A percentile compares a stretch with the other conserved stretches of the same genome.
Conservation (phyloP, 805 yeast species). For the Diddensiella transvaalensis region DNA sequence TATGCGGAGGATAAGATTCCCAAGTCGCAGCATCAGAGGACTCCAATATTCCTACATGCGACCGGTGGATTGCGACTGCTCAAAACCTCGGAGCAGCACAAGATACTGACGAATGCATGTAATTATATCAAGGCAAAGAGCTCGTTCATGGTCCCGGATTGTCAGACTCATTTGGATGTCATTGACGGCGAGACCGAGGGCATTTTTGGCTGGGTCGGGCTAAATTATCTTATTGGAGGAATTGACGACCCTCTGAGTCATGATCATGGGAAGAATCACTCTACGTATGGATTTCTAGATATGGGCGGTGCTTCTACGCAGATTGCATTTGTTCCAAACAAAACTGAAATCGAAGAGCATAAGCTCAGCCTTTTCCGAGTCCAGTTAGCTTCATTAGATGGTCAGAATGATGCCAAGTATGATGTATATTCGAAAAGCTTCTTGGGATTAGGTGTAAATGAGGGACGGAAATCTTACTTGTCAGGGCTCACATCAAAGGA, state of each 20-base stretch:
- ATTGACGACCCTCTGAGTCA: constrained; percentile 38
- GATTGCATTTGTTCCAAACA: constrained; percentile 81
- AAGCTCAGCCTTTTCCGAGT: constrained; percentile 68
- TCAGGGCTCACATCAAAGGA: constrained; percentile 12
- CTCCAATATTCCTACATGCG: constrained; percentile 85
- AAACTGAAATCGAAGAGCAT: constrained; percentile 58
- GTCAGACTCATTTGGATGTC: constrained; percentile 70
- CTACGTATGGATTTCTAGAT: constrained; percentile 89
- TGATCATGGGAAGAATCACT: constrained; percentile 27
- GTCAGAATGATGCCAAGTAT: constrained; percentile 44
- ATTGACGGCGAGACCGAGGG: constrained; percentile 96
- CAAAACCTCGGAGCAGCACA: constrained; percentile 47
- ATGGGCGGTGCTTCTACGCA: constrained; percentile 99
- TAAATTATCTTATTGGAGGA: constrained; percentile 77
- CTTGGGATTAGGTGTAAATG: constrained; percentile 97
- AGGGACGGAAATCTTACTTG: constrained; percentile 75
- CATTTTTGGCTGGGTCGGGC: constrained; percentile 89
- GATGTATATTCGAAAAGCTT: constrained; percentile 89
- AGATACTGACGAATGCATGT: constrained; percentile 62
- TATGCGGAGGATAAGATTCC: constrained; percentile 76
- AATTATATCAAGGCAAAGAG: constrained; percentile 49
- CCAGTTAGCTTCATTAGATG: constrained; percentile 59
- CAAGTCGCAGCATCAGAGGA: constrained; percentile 48
- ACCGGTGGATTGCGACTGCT: constrained; percentile 95
- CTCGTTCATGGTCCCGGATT: constrained; percentile 52